Percentiles rank a stretch among this genome's conserved stretches.
Conservation (phyloP, 805 yeast genomes). For the Cyberlindnera bimundalis region DNA sequence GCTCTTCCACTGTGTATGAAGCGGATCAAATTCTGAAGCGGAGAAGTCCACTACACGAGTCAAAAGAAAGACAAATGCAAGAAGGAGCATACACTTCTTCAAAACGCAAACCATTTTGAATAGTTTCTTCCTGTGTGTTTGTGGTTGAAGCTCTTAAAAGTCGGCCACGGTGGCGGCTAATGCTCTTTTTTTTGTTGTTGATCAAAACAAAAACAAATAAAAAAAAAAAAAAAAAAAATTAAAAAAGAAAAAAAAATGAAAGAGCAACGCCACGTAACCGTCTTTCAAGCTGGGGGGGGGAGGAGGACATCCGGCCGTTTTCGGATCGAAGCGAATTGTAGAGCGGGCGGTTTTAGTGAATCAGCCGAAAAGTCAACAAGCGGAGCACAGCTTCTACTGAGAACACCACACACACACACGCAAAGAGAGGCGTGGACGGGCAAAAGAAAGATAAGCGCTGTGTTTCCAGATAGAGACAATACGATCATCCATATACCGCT, state of each 20-base stretch:
- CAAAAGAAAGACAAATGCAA: conserved; percentile 14
- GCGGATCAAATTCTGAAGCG: conserved; percentile 22
- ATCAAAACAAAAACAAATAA: background rate
- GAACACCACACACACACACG: no score
- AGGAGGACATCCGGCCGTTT: background rate
- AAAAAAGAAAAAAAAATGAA: conserved; percentile 2
- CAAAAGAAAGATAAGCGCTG: no score
- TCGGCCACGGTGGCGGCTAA: conserved; percentile 3
- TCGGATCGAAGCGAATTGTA: no score
- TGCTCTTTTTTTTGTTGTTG: background rate
- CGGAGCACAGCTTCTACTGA: no score
- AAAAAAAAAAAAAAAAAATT: conserved; percentile 1
- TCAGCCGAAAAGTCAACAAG: no score
- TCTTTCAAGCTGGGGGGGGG: background rate
- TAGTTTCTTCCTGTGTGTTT: background rate
- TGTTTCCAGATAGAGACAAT: no score
- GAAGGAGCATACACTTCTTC: conserved; percentile 17
- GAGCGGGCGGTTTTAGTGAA: no score
- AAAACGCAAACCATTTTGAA: conserved; percentile 10
- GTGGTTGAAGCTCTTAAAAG: background rate
- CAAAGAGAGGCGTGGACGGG: no score
- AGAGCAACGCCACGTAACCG: background rate
- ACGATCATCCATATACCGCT: no score
- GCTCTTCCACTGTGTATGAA: conserved; percentile 17
- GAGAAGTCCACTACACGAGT: conserved; percentile 22